phyloP scores from a whole-genome alignment of 75 land plant species.

The Selaginella tamariscina region DNA sequence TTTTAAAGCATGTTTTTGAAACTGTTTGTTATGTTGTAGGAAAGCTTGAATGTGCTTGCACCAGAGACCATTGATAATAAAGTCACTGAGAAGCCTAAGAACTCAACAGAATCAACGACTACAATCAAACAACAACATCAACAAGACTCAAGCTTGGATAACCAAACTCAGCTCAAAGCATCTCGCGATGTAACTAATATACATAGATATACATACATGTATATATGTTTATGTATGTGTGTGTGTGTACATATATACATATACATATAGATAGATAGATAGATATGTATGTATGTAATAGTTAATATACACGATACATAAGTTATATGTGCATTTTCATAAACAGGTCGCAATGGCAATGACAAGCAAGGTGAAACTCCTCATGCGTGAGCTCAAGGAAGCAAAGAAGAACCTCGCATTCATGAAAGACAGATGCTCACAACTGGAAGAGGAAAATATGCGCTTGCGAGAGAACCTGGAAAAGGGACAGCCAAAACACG shows the following conservation, averaged over 20 bases:
- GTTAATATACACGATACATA: too few relatives aligned
- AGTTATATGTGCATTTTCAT: too few relatives aligned
- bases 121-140: neutral
- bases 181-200: neutral
- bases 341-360: conserved; percentile 65
- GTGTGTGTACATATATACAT: too few relatives aligned
- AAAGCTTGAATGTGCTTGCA: neutral
- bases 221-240: too few relatives aligned
- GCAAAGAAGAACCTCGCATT: conserved; percentile 48
- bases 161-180: neutral
- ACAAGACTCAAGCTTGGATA: neutral
- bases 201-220: too few relatives aligned
- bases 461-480: conserved; percentile 49
- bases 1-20: neutral
- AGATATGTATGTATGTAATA: too few relatives aligned
- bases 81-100: too few relatives aligned
- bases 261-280: too few relatives aligned
- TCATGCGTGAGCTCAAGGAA: conserved; percentile 66
- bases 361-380: conserved; percentile 64
- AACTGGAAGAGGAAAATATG: conserved; percentile 77
- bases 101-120: neutral
- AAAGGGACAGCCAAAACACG: conserved; percentile 39
- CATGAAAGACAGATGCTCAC: conserved; percentile 54
- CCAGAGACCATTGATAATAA: too few relatives aligned
- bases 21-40: too few relatives aligned